Conservation (phyloP, 768 basidiomycete species). For the Phaffia tasmanica region DNA sequence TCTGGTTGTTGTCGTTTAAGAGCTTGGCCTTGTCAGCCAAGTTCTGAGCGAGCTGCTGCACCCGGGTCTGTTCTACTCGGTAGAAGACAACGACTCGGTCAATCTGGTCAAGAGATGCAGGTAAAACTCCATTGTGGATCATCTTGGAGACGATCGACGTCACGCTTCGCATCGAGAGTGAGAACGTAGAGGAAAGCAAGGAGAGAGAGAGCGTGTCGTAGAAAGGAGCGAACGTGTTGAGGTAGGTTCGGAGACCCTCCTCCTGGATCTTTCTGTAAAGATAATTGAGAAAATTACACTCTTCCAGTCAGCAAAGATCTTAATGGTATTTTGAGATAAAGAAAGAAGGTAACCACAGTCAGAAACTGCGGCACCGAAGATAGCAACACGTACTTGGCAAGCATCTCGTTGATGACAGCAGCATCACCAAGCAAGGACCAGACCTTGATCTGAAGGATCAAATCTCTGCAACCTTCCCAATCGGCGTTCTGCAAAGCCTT, state of each 20-base stretch:
- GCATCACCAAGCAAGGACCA: constrained; percentile 94
- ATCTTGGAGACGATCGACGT: constrained; percentile 91
- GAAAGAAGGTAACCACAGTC: constrained; percentile 31
- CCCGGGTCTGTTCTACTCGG: constrained; percentile 71
- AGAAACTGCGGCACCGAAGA: background rate
- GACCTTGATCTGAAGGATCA: constrained; percentile 92
- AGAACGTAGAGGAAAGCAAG: constrained; percentile 77
- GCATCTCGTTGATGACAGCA: constrained; percentile 79
- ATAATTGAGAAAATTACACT: background rate
- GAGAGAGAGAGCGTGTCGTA: constrained; percentile 83
- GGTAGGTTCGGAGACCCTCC: constrained; percentile 88
- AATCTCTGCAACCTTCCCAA: constrained; percentile 89
- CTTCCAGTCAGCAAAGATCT: constrained; percentile 1
- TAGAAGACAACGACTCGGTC: constrained; percentile 87
- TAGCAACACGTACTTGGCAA: constrained; percentile 56
- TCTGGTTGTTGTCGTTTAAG: constrained; percentile 6
- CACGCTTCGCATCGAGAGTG: constrained; percentile 64
- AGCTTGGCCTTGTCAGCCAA: constrained; percentile 61
- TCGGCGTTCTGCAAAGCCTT: constrained; percentile 93
- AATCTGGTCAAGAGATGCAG: constrained; percentile 81
- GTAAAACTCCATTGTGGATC: constrained; percentile 94
- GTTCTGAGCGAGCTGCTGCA: constrained; percentile 78
- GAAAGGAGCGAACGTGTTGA: constrained; percentile 93
- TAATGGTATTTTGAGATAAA: background rate
- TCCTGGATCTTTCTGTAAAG: constrained; percentile 84